Evolutionary conservation across 805 yeast species (phyloP).

Genomic region (Barnettozyma vustinii): DNA sequence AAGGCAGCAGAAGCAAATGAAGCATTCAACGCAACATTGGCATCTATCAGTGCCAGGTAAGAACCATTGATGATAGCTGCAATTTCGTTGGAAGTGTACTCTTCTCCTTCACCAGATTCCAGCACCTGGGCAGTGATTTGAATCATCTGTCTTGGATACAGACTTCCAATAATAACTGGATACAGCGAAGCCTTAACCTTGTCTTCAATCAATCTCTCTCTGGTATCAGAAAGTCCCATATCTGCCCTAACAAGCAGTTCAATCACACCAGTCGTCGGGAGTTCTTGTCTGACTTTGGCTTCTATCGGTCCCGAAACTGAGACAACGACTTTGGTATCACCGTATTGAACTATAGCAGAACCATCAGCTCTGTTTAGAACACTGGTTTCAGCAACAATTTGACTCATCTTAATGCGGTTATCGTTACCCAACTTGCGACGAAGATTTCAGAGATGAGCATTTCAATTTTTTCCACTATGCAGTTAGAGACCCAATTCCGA

Average conservation of each 20-base stretch:
- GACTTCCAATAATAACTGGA: conserved; percentile 51
- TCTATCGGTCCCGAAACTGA: conserved; percentile 93
- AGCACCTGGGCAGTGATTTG: conserved; percentile 65
- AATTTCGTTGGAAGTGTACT: conserved; percentile 23
- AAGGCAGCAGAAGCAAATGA: conserved; percentile 56
- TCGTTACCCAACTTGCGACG: background rate
- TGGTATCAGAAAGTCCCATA: conserved; percentile 62
- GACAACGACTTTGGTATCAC: conserved; percentile 53
- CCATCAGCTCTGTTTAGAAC: conserved; percentile 68
- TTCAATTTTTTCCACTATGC: no score
- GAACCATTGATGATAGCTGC: conserved; percentile 53
- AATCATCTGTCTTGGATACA: conserved; percentile 75
- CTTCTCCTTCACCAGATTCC: conserved; percentile 42
- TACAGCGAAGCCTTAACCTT: conserved; percentile 57
- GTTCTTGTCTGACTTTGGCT: conserved; percentile 73
- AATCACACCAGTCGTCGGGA: conserved; percentile 70
- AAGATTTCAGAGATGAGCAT: background rate
- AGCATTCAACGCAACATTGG: conserved; percentile 64
- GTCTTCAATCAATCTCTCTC: conserved; percentile 76
- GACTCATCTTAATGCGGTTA: background rate
- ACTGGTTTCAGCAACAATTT: conserved; percentile 14
- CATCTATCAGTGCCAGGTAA: conserved; percentile 70
- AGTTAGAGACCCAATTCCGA: no score
- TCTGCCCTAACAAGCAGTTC: conserved; percentile 79
- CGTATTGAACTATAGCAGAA: conserved; percentile 54